Evolutionary conservation across 106 monocot species (phyloP).

Genomic region (Dactylorhiza incarnata): DNA sequence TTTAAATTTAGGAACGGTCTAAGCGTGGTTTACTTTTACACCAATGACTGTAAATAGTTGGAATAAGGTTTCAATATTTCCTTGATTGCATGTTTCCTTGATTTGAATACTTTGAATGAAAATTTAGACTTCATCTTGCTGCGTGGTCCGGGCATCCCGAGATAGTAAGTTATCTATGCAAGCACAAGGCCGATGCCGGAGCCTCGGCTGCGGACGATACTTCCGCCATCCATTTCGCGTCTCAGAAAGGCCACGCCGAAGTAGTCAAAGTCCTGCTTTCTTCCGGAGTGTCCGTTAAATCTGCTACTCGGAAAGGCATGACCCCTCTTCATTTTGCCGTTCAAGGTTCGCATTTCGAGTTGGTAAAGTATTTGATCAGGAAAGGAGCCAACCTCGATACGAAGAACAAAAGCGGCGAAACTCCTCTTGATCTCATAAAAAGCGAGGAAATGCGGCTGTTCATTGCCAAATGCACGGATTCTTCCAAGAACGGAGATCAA

Average conservation of each 20-base stretch:
- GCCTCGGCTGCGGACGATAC: conserved; percentile 97
- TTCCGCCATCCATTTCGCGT: conserved; percentile 84
- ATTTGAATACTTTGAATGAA: conserved; percentile 34
- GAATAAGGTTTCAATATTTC: too few relatives aligned
- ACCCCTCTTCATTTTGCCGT: conserved; percentile 82
- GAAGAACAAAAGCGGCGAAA: conserved; percentile 74
- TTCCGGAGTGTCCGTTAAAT: conserved; percentile 62
- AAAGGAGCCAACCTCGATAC: conserved; percentile 61
- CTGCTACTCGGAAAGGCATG: conserved; percentile 72
- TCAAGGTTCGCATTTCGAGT: conserved; percentile 64
- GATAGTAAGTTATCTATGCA: conserved; percentile 71
- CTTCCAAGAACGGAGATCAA: conserved; percentile 17
- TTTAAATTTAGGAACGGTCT: too few relatives aligned
- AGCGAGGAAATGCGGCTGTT: conserved; percentile 42
- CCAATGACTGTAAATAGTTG: too few relatives aligned
- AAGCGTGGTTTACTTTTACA: too few relatives aligned
- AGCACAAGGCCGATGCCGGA: conserved; percentile 71
- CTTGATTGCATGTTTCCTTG: conserved; percentile 19
- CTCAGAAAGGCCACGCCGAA: conserved; percentile 83
- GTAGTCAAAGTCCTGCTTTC: conserved; percentile 48
- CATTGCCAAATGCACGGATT: conserved; percentile 36
- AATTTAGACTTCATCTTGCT: conserved; percentile 74
- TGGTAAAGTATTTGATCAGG: conserved; percentile 60
- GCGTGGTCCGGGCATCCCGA: conserved; percentile 91
- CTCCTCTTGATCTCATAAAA: conserved; percentile 46